A percentile compares a stretch with the other conserved stretches of the same genome.
These are phyloP conservation scores for Stagonosporopsis cucurbitacearum DNA, from an alignment of 2,329 filamentous ascomycete genomes.

Conservation along the genomic window DNA sequence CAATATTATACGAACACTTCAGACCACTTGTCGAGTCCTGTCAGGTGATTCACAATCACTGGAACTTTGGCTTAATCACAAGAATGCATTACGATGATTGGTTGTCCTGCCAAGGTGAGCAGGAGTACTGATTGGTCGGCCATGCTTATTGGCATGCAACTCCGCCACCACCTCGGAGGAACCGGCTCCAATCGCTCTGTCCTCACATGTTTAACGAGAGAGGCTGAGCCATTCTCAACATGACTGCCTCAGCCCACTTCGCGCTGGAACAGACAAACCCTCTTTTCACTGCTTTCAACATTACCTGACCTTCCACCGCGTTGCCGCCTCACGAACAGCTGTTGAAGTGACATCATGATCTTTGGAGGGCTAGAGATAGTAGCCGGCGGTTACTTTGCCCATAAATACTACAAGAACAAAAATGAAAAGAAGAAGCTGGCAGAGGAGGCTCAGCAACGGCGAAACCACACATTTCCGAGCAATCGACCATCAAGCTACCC, in stretches of 20 bases:
- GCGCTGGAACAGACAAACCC: neutral
- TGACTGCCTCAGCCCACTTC: slow-evolving; percentile 29
- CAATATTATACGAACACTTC: too few species aligned
- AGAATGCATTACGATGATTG: neutral
- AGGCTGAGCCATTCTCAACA: slow-evolving; percentile 30
- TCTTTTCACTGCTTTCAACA: slow-evolving; percentile 1
- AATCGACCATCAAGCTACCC: slow-evolving; percentile 23
- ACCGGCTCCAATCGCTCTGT: slow-evolving; percentile 29
- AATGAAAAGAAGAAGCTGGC: slow-evolving; percentile 39
- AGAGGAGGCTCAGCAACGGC: slow-evolving; percentile 33
- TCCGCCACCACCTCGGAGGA: slow-evolving; percentile 33
- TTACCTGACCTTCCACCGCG: neutral
- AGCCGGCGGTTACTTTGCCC: slow-evolving; percentile 44
- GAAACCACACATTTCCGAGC: slow-evolving; percentile 41
- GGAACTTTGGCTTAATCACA: too few species aligned
- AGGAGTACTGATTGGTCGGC: slow-evolving; percentile 8
- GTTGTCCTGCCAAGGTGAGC: neutral
- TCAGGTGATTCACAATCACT: neutral
- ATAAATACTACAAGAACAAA: slow-evolving; percentile 46
- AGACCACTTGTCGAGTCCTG: neutral
- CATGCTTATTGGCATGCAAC: slow-evolving; percentile 10
- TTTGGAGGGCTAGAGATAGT: slow-evolving; percentile 49
- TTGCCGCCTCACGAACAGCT: neutral
- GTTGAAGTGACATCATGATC: slow-evolving; percentile 41
- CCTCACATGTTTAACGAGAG: slow-evolving; percentile 24